Percentiles rank a stretch among this genome's conserved stretches.
Evolutionary conservation across 495 filamentous ascomycete species (phyloP).

Genomic region (Hypoxylon lienhwacheense): DNA sequence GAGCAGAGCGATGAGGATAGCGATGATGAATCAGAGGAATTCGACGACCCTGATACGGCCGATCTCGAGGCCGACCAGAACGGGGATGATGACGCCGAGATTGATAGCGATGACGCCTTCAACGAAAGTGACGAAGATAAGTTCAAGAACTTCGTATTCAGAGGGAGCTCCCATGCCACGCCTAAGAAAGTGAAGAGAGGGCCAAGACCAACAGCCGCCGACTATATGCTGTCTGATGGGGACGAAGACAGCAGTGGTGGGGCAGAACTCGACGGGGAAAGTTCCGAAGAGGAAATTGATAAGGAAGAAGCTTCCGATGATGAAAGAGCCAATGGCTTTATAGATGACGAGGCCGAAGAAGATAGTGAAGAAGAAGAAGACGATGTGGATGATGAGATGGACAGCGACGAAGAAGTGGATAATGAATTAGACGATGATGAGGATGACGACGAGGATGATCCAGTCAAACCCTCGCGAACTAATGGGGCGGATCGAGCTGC

Average conservation of each 20-base stretch:
- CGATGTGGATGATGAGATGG: slow-evolving; percentile 71
- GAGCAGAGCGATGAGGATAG: slow-evolving; percentile 36
- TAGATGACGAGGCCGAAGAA: slow-evolving; percentile 44
- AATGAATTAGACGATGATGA: too few species aligned
- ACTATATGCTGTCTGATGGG: slow-evolving; percentile 55
- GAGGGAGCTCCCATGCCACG: slow-evolving; percentile 54
- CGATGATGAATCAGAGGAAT: slow-evolving; percentile 45
- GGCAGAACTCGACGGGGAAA: slow-evolving; percentile 41
- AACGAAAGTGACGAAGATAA: slow-evolving; percentile 62
- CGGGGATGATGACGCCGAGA: slow-evolving; percentile 56
- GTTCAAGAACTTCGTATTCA: slow-evolving; percentile 57
- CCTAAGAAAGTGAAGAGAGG: slow-evolving; percentile 32
- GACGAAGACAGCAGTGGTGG: slow-evolving; percentile 37
- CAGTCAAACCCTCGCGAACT: slow-evolving; percentile 15
- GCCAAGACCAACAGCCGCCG: slow-evolving; percentile 50
- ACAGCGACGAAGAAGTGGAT: slow-evolving; percentile 36
- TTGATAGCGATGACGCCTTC: slow-evolving; percentile 65
- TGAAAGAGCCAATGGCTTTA: slow-evolving; percentile 43
- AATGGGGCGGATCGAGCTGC: slow-evolving; percentile 32
- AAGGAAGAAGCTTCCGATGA: slow-evolving; percentile 45
- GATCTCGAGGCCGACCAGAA: slow-evolving; percentile 52
- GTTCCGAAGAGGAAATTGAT: slow-evolving; percentile 41
- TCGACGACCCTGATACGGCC: slow-evolving; percentile 50
- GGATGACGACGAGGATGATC: slow-evolving; percentile 23
- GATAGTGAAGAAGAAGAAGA: slow-evolving; percentile 43